These are phyloP conservation scores for Naganishia onofrii DNA, from an alignment of 768 basidiomycete species.

Conservation along the genomic window DNA sequence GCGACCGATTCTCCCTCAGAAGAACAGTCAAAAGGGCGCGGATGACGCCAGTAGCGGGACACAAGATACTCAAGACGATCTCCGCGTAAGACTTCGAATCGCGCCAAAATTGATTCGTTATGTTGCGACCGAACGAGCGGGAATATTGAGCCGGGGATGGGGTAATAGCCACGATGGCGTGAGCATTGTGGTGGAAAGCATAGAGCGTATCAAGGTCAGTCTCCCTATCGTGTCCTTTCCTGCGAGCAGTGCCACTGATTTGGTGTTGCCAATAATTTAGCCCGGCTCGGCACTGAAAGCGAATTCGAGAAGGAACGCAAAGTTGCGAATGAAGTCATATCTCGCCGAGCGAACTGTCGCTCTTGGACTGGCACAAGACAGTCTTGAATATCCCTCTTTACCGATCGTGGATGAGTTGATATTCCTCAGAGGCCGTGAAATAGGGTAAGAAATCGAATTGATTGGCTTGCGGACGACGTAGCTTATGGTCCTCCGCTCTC, in stretches of 20 bases:
- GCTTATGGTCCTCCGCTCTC: background rate
- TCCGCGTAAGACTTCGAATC: constrained; percentile 48
- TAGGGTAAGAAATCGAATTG: constrained; percentile 18
- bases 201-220: constrained; percentile 50
- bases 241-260: background rate
- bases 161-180: constrained; percentile 56
- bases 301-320: constrained; percentile 23
- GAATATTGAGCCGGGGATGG: constrained; percentile 53
- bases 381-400: constrained; percentile 20
- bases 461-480: background rate
- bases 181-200: constrained; percentile 52
- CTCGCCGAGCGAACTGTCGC: constrained; percentile 6
- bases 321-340: constrained; percentile 25
- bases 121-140: constrained; percentile 49
- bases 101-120: constrained; percentile 53
- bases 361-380: constrained; percentile 18
- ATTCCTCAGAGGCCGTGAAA: constrained; percentile 22
- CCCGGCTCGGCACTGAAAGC: constrained; percentile 14
- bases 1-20: constrained; percentile 30
- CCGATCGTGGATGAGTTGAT: constrained; percentile 3
- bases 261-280: constrained; percentile 1
- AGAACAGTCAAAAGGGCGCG: background rate
- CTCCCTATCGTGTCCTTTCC: background rate
- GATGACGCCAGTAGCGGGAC: background rate
- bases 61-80: constrained; percentile 21